Percentiles rank a stretch among this genome's conserved stretches.
Conservation (phyloP, 2,329 filamentous ascomycete genomes). For the Fulvia fulva region DNA sequence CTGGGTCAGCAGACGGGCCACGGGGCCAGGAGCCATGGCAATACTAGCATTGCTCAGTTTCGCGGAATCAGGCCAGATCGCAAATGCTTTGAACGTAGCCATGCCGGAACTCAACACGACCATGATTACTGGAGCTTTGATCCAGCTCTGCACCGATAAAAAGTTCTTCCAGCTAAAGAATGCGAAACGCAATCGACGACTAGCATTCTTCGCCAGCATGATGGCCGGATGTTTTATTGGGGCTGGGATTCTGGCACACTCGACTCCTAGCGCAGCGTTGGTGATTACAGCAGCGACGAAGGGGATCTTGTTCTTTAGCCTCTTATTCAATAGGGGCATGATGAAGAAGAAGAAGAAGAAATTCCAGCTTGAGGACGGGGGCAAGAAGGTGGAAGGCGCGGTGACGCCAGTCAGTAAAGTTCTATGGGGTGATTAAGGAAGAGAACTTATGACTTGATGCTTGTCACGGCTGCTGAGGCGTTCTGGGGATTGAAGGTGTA, state of each 20-base stretch:
- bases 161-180: conserved; percentile 22
- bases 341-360: conserved; percentile 21
- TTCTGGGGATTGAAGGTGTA: background rate
- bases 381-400: conserved; percentile 11
- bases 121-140: conserved; percentile 30
- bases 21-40: conserved; percentile 16
- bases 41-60: conserved; percentile 22
- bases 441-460: background rate
- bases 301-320: conserved; percentile 20
- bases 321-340: conserved; percentile 25
- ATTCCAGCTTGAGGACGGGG: conserved; percentile 14
- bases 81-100: conserved; percentile 22
- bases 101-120: conserved; percentile 32
- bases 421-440: conserved; percentile 22
- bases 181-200: conserved; percentile 22
- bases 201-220: conserved; percentile 23
- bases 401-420: conserved; percentile 20
- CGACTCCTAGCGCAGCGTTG: conserved; percentile 18
- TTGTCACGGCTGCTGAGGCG: background rate
- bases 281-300: conserved; percentile 23
- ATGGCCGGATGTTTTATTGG: conserved; percentile 27
- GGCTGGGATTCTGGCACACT: conserved; percentile 15
- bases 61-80: conserved; percentile 25
- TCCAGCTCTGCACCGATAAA: conserved; percentile 25
- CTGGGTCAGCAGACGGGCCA: conserved; percentile 10